Evolutionary conservation across 1,284 basidiomycete genomes (phyloP), one percentile per base, ranked within the genome.

Genomic region (Austropuccinia psidii): DNA sequence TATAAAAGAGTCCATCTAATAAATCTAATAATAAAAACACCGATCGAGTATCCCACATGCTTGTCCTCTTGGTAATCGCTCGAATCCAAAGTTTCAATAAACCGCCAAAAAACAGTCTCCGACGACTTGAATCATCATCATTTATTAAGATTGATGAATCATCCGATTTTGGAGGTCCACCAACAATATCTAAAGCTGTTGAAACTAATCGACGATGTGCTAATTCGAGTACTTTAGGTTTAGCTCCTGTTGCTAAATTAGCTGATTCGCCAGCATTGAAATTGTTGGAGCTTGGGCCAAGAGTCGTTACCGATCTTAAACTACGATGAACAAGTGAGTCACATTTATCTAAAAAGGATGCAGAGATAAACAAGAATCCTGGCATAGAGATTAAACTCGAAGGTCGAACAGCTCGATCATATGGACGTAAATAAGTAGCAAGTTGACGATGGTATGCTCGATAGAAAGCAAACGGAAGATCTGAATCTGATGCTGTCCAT

Each of bases 381-480:
- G 84, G 84, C 0, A 82, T 82, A 0, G 80, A 78, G 67, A 84
- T 76, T 41, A 84, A 77, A 9, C 80, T 77, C 0, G 81, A 78
- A 0, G 80, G 78, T 17, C 47, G 43, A 4, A 84, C 72, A 21
- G 43, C 57, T 19, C 79, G 76, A 62, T 81, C 78, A 49, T 79
- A 6, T 76, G 82, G 50, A 13, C 81, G 78, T 35, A 84, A 80
- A 75, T 82, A 82, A 4, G 75, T 70, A 2, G 83, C 82, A 13
- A 84, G 80, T 75, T 83, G 83, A 33, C 82, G 80, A 76, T 84
- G 83, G 75, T 84, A 84, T 0, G 83, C 83, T 68, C 83, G 81
- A 78, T 84, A 84, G 79, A 84, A 84, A 0, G 83, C 82, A 19
- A 83, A 83, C 75, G 84, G 84, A 2, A 84, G 80, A 77, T 84